phyloP scores from a whole-genome alignment of 2,329 filamentous ascomycete genomes.

The Lachnellula suecica region DNA sequence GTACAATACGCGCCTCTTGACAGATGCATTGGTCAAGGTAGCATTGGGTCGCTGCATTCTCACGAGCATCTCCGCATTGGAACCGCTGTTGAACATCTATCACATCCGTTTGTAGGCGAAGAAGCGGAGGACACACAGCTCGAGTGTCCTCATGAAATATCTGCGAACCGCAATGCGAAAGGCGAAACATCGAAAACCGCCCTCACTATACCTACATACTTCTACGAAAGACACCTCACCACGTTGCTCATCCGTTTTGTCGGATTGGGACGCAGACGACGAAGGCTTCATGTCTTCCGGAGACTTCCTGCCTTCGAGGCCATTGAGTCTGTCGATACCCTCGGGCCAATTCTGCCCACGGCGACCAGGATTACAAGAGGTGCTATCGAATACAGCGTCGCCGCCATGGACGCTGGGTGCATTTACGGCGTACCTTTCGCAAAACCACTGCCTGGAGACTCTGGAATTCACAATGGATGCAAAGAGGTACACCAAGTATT shows the following conservation, averaged over 20 bases:
- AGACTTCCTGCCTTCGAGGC: constrained; percentile 42
- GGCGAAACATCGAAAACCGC: constrained; percentile 33
- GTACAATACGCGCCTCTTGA: constrained; percentile 20
- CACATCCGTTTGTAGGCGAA: constrained; percentile 10
- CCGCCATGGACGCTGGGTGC: constrained; percentile 88
- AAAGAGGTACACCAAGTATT: constrained; percentile 68
- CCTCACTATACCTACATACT: constrained; percentile 28
- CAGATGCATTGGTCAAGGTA: constrained; percentile 28
- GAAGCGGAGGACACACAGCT: constrained; percentile 32
- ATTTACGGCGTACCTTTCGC: constrained; percentile 95
- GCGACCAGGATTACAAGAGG: constrained; percentile 78
- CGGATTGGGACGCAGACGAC: constrained; percentile 46
- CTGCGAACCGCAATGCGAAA: constrained; percentile 35
- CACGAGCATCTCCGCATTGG: constrained; percentile 1
- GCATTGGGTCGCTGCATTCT: constrained; percentile 16
- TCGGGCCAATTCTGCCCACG: constrained; percentile 51
- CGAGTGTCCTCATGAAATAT: constrained; percentile 56
- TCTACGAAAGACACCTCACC: constrained; percentile 30
- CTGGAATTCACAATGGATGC: constrained; percentile 96
- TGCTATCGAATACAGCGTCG: constrained; percentile 80
- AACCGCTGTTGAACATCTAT: not conserved
- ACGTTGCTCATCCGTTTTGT: constrained; percentile 32
- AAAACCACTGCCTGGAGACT: constrained; percentile 95
- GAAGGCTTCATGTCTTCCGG: constrained; percentile 48
- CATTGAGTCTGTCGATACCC: constrained; percentile 45